phyloP scores from a whole-genome alignment of 1,284 basidiomycete species.

The Fomitopsis pinicola region DNA sequence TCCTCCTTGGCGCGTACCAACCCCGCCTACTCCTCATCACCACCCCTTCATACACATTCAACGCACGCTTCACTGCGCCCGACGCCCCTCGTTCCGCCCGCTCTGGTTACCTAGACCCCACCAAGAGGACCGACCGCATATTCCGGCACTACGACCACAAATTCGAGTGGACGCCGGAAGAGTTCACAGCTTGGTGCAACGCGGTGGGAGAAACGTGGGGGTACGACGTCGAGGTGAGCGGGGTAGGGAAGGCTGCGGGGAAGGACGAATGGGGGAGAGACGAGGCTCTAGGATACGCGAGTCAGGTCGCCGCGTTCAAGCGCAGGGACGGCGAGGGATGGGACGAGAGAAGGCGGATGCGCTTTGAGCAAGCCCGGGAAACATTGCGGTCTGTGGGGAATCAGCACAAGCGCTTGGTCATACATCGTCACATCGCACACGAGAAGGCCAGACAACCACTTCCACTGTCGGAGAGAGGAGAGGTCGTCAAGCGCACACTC shows the following conservation, averaged over 20 bases:
- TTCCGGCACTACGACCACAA: conserved; percentile 88
- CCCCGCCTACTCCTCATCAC: conserved; percentile 81
- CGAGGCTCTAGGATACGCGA: conserved; percentile 59
- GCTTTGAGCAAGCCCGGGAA: conserved; percentile 31
- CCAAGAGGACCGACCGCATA: conserved; percentile 65
- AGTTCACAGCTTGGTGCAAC: conserved; percentile 75
- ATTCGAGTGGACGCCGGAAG: conserved; percentile 86
- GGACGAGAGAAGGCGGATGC: conserved; percentile 30
- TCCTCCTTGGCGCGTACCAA: conserved; percentile 80
- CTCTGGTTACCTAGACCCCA: conserved; percentile 70
- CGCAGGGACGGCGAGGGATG: conserved; percentile 35
- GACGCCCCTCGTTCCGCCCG: conserved; percentile 40
- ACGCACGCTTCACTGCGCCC: conserved; percentile 76
- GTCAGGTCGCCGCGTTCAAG: conserved; percentile 69
- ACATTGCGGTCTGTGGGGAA: conserved; percentile 17
- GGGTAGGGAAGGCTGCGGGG: conserved; percentile 54
- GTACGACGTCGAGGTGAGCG: conserved; percentile 55
- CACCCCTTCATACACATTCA: conserved; percentile 89
- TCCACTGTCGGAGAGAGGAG: conserved; percentile 45
- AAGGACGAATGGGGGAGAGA: conserved; percentile 69
- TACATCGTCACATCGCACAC: conserved; percentile 49
- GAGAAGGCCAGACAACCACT: conserved; percentile 38
- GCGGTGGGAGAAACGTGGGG: conserved; percentile 68
- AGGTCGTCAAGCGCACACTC: conserved; percentile 49
- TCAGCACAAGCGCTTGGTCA: conserved; percentile 48